These are phyloP conservation scores for Grosmannia serpens DNA, from an alignment of 2,329 filamentous ascomycete genomes.

Conservation along the genomic window DNA sequence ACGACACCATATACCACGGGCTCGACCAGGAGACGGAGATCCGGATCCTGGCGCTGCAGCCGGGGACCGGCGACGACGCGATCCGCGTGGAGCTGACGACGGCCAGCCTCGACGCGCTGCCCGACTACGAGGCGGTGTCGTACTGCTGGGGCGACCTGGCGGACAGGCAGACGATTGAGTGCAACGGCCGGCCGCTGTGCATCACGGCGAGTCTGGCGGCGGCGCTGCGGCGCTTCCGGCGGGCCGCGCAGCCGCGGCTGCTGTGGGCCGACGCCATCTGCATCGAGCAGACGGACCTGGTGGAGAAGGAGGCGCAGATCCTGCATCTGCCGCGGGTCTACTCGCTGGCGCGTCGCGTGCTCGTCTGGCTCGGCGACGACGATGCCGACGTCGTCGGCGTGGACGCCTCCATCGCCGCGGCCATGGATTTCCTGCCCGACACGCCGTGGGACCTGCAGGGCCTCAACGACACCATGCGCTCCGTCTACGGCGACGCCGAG, in stretches of 20 bases:
- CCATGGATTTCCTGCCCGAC: not conserved
- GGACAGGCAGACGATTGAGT: not conserved
- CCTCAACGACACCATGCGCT: no score
- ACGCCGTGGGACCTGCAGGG: no score
- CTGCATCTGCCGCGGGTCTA: not conserved
- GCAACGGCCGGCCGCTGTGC: not conserved
- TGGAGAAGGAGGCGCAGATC: not conserved
- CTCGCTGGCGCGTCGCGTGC: not conserved
- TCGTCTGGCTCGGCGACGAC: not conserved
- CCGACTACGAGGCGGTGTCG: conserved; percentile 3
- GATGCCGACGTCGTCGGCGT: not conserved
- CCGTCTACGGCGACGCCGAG: no score
- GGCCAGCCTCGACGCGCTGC: not conserved
- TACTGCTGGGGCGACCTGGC: conserved; percentile 4
- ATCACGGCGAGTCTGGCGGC: conserved; percentile 2
- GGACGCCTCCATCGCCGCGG: not conserved
- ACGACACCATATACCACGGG: no score
- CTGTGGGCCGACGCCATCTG: conserved; percentile 6
- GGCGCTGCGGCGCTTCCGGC: not conserved
- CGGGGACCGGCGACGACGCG: no score
- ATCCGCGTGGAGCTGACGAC: not conserved
- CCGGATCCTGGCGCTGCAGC: no score
- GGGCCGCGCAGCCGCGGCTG: not conserved
- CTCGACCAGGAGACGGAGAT: not conserved
- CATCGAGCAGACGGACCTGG: conserved; percentile 5